Base-by-base conservation (phyloP, 2,329 filamentous ascomycete genomes). In the Blastomyces silverae region DNA sequence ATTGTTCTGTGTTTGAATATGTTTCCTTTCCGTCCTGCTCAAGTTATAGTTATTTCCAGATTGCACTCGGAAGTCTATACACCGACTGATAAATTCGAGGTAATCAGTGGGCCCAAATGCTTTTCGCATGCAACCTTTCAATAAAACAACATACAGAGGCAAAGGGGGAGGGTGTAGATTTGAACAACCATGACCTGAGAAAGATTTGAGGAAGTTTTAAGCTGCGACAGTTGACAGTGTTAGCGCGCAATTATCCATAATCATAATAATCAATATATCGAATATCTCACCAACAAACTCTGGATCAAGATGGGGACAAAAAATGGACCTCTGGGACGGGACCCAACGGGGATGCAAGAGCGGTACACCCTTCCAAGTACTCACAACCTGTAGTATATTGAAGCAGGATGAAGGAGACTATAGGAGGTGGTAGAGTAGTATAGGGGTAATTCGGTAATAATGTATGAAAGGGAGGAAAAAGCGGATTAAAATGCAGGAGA, bases 1-100 rank as follows among this genome's bases (percentile, higher is more conserved):
- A 37, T 34, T 13, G 28, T 20, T 8, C 50, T 28, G 28, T 10
- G 42, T 44, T 50, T 44, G 15, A 22, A 28, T 61, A 4, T 10
- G 39, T 25, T 1, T 39, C 20, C 37, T 31, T 22, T n/a, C 31
- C 28, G 59, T 37, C 28, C 59, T 34, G 28, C 44, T 34, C 42
- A 52, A 61, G 25, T 10, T 61, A 50, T 61, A 34, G n/a, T 61
- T 61, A 61, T 61, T 37, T 61, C 31, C 44, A 17, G 44, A 50
- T 48, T 61, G 22, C 28, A 22, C 11, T 39, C 8, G 15, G 17
- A 28, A 7, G 4, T 50, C 8, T 52, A 37, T 61, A 20, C n/a
- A 11, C 28, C 44, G 28, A 20, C 59, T 50, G 28, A 50, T 4
- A n/a, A 50, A 48, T 11, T 37, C 2, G 8, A 50, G 20, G 25